Base-by-base conservation (phyloP, 2,329 filamentous ascomycete genomes). In the Clarireedia hainanense region DNA sequence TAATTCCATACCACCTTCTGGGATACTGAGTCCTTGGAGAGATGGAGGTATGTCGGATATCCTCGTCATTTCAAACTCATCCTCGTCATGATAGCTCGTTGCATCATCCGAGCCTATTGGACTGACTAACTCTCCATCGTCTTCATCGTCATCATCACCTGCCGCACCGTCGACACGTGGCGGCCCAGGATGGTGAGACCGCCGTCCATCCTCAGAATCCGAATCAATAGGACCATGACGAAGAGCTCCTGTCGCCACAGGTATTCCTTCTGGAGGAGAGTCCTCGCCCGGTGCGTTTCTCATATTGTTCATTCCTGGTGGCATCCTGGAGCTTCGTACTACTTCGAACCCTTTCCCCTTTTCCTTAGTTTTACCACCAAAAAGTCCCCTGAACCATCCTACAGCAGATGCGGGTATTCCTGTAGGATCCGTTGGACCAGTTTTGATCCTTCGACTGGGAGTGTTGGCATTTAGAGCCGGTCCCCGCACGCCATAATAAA, bases 291-390 rank as follows among this genome's bases (percentile, higher is more conserved):
- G 79, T 30, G 80, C 77, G 9, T 78, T 66, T 70, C 76, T 62
- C 55, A 66, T 45, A 67, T 74, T 80, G 10, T 24, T 24, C 76
- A 90, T 87, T 57, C 85, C 84, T 6, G 88, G 86, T 2, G 91
- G 91, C 75, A 94, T 91, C 55, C 91, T 82, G 6, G 90, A 83
- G 68, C 91, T 96, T 65, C 94, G 78, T 15, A 99, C 92, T 5
- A 99, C 94, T 70, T 97, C 94, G 63, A 99, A 99, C 0, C 94
- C 94, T 71, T 97, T 97, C 62, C 86, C 86, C 71, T 95, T 95
- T 62, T 96, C 92, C 68, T 96, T 96, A 6, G 85, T 90, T 73
- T 95, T 95, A 15, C 86, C 88, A 12, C 85, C 85, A 57, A 96
- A 81, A 5, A 96, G 68, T 52, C 79, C 81, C 63, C 89, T 86